Conservation (phyloP, 176 grass and related monocot genomes). For the Saccharum officinarum region DNA sequence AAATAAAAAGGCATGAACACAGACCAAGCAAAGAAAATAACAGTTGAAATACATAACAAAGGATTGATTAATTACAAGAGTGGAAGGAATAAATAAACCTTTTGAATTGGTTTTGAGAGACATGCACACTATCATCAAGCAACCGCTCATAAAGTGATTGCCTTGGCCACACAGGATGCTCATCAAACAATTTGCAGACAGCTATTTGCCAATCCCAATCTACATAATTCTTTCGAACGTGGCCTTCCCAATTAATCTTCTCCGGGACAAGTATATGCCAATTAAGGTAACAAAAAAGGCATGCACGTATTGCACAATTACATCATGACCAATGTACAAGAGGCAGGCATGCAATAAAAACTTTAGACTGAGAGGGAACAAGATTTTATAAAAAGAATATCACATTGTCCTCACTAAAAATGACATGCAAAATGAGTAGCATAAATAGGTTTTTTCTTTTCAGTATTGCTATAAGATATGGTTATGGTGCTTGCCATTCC, state of each 20-base stretch:
- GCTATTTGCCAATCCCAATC: conserved; percentile 74
- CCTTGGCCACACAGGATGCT: conserved; percentile 86
- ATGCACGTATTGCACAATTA: neutral
- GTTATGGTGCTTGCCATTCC: conserved; percentile 6
- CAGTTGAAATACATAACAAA: conserved; percentile 24
- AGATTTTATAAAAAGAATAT: conserved; percentile 21
- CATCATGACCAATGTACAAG: neutral
- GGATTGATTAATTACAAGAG: conserved; percentile 17
- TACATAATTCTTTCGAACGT: conserved; percentile 48
- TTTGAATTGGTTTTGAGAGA: conserved; percentile 77
- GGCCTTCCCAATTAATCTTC: conserved; percentile 88
- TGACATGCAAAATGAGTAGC: neutral
- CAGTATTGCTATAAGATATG: neutral
- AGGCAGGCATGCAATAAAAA: conserved; percentile 18
- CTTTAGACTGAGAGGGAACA: neutral
- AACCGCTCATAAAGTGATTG: conserved; percentile 84
- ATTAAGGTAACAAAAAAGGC: conserved; percentile 54
- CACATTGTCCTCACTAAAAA: neutral
- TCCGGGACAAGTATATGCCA: conserved; percentile 48
- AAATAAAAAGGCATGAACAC: conserved; percentile 32
- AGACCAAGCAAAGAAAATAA: conserved; percentile 5
- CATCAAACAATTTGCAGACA: conserved; percentile 88
- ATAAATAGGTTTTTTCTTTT: neutral
- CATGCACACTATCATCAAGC: conserved; percentile 54
- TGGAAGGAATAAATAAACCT: conserved; percentile 50